Conservation (phyloP, 2,329 filamentous ascomycete species). For the Trichoderma harzianum region DNA sequence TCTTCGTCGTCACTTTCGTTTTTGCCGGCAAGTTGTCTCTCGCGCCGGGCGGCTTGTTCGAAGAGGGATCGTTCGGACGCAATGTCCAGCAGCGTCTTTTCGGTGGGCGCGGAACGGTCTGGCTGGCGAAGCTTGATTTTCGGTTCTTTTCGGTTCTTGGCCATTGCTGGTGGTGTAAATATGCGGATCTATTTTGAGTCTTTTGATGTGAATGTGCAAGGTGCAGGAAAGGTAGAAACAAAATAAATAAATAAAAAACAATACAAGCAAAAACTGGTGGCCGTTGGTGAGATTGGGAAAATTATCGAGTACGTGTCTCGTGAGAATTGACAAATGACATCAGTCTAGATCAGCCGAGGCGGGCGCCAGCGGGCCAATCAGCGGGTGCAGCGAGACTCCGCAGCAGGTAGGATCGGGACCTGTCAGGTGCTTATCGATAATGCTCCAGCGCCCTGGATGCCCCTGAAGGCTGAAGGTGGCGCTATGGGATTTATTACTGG, state of each 20-base stretch:
- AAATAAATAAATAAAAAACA: not conserved
- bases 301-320: slow-evolving; percentile 8
- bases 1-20: slow-evolving; percentile 26
- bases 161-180: slow-evolving; percentile 36
- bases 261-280: not conserved
- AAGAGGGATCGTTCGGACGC: slow-evolving; percentile 63
- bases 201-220: not conserved
- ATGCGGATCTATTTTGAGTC: not conserved
- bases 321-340: slow-evolving; percentile 17
- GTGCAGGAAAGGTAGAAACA: rapidly evolving
- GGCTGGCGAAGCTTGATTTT: slow-evolving; percentile 65
- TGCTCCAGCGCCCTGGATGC: not conserved
- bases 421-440: slow-evolving; percentile 8
- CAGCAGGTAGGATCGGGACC: not conserved
- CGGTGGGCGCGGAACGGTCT: slow-evolving; percentile 58
- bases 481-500: not conserved
- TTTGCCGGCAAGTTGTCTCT: slow-evolving; percentile 29
- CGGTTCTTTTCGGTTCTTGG: slow-evolving; percentile 45
- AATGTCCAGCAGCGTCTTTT: slow-evolving; percentile 70
- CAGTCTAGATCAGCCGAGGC: slow-evolving; percentile 5
- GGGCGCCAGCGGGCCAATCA: not conserved
- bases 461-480: slow-evolving; percentile 1
- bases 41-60: slow-evolving; percentile 42
- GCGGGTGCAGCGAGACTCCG: not conserved
- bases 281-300: not conserved